phyloP scores from a whole-genome alignment of 2,329 filamentous ascomycete genomes.

The Sordariomycetes sp. region DNA sequence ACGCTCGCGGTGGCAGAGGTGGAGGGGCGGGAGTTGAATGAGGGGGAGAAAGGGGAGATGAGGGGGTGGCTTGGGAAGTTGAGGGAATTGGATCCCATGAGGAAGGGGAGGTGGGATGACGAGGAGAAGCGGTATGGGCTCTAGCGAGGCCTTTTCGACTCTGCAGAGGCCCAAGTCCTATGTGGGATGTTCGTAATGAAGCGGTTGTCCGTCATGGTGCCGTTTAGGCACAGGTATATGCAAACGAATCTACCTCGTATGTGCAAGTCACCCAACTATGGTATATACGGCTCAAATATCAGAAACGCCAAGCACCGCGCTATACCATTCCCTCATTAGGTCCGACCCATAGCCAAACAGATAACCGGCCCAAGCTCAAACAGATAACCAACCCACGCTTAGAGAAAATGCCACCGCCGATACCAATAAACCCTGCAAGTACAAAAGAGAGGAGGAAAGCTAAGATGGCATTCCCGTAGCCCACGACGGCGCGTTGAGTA shows the following conservation, averaged over 20 bases:
- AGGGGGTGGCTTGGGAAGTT: conserved; percentile 50
- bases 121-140: conserved; percentile 32
- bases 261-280: no score
- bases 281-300: no score
- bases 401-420: no score
- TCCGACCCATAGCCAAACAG: no score
- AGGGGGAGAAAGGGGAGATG: conserved; percentile 30
- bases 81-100: conserved; percentile 58
- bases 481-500: conserved; percentile 36
- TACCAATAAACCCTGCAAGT: not conserved
- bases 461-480: conserved; percentile 3
- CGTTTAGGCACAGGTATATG: no score
- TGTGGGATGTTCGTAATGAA: no score
- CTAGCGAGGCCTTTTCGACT: not conserved
- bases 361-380: no score
- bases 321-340: no score
- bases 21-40: conserved; percentile 24
- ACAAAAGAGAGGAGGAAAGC: not conserved
- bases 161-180: not conserved
- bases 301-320: no score
- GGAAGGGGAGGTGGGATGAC: conserved; percentile 64
- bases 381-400: no score
- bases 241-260: no score
- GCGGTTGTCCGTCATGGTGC: no score
- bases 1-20: conserved; percentile 45